phyloP scores from a whole-genome alignment of 2,329 filamentous ascomycete species.

The Arthroderma sp. region DNA sequence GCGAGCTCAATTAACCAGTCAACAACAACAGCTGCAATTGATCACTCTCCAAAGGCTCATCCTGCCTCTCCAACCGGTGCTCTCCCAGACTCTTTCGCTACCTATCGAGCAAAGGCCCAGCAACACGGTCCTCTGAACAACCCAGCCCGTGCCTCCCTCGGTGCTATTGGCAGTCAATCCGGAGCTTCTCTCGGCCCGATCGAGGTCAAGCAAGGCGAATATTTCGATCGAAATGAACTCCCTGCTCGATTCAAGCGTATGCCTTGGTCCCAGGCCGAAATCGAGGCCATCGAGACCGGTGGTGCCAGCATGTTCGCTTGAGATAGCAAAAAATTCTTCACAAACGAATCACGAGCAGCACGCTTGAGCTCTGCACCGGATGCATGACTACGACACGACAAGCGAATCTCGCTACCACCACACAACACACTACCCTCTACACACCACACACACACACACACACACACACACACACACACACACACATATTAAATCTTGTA shows the following conservation, averaged over 20 bases:
- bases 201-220: conserved; percentile 56
- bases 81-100: conserved; percentile 49
- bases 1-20: not conserved
- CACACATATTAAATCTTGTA: too few relatives aligned
- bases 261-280: conserved; percentile 66
- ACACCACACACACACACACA: too few relatives aligned
- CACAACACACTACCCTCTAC: too few relatives aligned
- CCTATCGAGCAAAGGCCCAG: conserved; percentile 50
- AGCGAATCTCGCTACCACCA: too few relatives aligned
- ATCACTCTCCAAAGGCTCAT: conserved; percentile 46
- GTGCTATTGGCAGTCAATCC: conserved; percentile 44
- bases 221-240: conserved; percentile 81
- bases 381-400: too few relatives aligned
- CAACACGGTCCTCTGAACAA: conserved; percentile 48
- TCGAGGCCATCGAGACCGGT: conserved; percentile 88
- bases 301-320: conserved; percentile 57
- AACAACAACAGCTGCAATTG: conserved; percentile 24
- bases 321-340: conserved; percentile 6
- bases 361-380: too few relatives aligned
- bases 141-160: conserved; percentile 20
- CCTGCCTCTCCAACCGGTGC: conserved; percentile 42
- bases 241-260: conserved; percentile 68
- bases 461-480: too few relatives aligned
- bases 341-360: too few relatives aligned
- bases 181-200: conserved; percentile 63